These are phyloP conservation scores for Cystobasidiaceae sp. DNA, from an alignment of 1,284 basidiomycete species.

Conservation along the genomic window DNA sequence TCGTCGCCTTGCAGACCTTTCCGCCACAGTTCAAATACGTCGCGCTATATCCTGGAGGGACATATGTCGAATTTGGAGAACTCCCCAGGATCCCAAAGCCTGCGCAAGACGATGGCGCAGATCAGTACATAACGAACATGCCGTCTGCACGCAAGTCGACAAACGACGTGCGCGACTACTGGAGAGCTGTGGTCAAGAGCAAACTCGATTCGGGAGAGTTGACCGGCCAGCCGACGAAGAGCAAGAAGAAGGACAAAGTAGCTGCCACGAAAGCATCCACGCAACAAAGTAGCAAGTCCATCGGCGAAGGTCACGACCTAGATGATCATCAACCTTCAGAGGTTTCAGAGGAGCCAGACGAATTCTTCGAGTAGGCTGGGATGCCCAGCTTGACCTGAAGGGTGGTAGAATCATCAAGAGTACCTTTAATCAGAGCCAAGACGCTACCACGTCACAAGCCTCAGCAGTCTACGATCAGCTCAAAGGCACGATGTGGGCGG, in stretches of 20 bases:
- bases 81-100: not conserved
- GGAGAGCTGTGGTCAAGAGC: conserved; percentile 12
- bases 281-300: no score
- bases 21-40: conserved; percentile 25
- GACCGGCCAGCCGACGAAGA: not conserved
- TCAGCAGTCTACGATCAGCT: no score
- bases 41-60: conserved; percentile 9
- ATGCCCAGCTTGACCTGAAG: no score
- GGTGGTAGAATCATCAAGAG: no score
- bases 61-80: conserved; percentile 5
- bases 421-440: no score
- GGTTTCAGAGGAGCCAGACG: no score
- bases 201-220: not conserved
- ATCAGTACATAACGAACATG: not conserved
- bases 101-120: not conserved
- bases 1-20: not conserved
- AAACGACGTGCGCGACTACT: conserved; percentile 27
- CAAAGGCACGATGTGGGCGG: no score
- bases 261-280: not conserved
- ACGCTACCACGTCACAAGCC: no score
- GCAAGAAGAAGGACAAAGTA: not conserved
- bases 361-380: conserved; percentile 30
- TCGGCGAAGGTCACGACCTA: not conserved
- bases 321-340: no score
- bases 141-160: conserved; percentile 15